phyloP scores from a whole-genome alignment of 2,329 filamentous ascomycete genomes.

The Dothidotthia symphoricarpi region DNA sequence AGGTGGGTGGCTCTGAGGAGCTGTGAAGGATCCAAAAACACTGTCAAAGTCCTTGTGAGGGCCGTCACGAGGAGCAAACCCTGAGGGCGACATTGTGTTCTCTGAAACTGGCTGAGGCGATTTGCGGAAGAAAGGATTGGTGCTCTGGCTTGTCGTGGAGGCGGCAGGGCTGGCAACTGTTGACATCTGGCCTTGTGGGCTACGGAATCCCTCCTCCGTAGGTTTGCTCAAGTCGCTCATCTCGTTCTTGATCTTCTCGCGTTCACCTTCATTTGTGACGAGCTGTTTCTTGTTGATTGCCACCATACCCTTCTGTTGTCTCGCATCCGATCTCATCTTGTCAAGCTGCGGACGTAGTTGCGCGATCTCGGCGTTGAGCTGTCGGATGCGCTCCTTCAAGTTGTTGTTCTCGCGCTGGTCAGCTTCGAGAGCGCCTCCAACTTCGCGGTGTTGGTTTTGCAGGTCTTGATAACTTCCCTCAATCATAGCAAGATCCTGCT shows the following conservation, averaged over 20 bases:
- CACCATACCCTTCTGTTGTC: conserved; percentile 93
- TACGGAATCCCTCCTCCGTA: conserved; percentile 53
- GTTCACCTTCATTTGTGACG: conserved; percentile 81
- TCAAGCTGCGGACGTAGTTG: conserved; percentile 88
- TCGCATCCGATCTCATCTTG: conserved; percentile 85
- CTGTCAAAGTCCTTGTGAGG: conserved; percentile 66
- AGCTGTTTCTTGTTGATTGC: conserved; percentile 99
- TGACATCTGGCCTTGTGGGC: conserved; percentile 33
- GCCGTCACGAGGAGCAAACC: conserved; percentile 44
- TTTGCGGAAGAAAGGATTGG: conserved; percentile 91
- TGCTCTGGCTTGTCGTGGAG: conserved; percentile 65
- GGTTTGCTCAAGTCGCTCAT: conserved; percentile 66
- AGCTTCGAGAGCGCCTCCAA: conserved; percentile 70
- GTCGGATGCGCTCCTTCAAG: conserved; percentile 83
- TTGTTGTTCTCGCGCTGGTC: conserved; percentile 85
- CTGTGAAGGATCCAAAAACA: conserved; percentile 70
- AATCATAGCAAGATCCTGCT: conserved; percentile 78
- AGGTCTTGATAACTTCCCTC: conserved; percentile 80
- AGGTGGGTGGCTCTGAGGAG: conserved; percentile 47
- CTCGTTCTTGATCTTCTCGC: conserved; percentile 82
- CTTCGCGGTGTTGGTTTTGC: conserved; percentile 76
- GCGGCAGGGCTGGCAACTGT: conserved; percentile 65
- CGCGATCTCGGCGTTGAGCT: conserved; percentile 76
- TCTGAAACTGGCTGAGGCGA: conserved; percentile 51
- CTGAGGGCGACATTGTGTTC: conserved; percentile 51